These are phyloP conservation scores for Mycena olivaceomarginata DNA, from an alignment of 768 basidiomycete species.

Conservation along the genomic window DNA sequence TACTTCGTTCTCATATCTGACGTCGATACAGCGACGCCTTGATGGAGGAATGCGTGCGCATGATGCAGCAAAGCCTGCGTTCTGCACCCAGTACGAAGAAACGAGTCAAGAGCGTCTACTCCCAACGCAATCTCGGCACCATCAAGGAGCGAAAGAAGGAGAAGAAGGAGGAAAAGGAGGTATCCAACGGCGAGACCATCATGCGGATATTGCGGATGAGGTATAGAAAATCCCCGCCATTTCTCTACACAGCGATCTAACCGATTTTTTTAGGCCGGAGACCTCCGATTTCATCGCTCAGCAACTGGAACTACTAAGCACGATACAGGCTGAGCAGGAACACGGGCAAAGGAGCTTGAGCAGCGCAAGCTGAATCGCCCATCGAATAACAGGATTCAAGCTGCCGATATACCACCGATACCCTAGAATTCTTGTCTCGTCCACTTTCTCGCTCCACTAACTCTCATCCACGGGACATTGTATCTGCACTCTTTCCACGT, in stretches of 20 bases:
- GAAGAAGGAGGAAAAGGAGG: slow-evolving; percentile 88
- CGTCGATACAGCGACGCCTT: slow-evolving; percentile 75
- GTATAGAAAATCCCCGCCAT: slow-evolving; percentile 62
- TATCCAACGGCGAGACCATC: slow-evolving; percentile 91
- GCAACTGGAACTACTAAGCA: slow-evolving; percentile 87
- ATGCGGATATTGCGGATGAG: slow-evolving; percentile 97
- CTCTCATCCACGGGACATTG: slow-evolving; percentile 36
- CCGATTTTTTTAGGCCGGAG: slow-evolving; percentile 69
- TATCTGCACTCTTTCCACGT: neutral
- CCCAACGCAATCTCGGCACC: slow-evolving; percentile 96
- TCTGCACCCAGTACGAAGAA: slow-evolving; percentile 86
- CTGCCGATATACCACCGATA: slow-evolving; percentile 23
- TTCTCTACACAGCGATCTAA: neutral
- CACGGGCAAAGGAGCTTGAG: slow-evolving; percentile 76
- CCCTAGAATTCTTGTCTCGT: slow-evolving; percentile 1
- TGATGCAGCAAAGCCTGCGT: slow-evolving; percentile 93
- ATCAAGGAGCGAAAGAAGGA: slow-evolving; percentile 96
- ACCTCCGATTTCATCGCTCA: slow-evolving; percentile 94
- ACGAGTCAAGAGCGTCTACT: slow-evolving; percentile 95
- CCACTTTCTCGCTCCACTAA: neutral
- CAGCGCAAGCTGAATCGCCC: slow-evolving; percentile 76
- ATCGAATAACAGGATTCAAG: slow-evolving; percentile 40
- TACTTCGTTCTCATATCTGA: slow-evolving; percentile 35
- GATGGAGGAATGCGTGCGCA: slow-evolving; percentile 96
- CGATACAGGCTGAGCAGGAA: slow-evolving; percentile 89